Evolutionary conservation across 257 asterid species (phyloP), one percentile per base, ranked within the genome.

Genomic region (Jasminum sambac): DNA sequence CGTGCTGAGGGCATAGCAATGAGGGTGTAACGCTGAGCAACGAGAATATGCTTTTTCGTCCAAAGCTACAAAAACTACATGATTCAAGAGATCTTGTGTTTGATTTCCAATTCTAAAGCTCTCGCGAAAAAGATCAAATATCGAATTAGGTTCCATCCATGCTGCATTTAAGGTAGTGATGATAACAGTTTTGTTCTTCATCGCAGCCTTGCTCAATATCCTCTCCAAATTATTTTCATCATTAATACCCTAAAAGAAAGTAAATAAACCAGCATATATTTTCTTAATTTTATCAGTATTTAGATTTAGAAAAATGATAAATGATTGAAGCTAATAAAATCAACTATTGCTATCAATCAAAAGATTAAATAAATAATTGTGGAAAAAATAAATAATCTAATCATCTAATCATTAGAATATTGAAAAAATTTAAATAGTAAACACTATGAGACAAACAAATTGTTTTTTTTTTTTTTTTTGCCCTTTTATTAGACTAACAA

Each of bases 71-170:
- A 80, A 81, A 40, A 80, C 75, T 0, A 80, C 60, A 74, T 80
- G 78, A 6, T 76, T 52, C 23, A 80, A 30, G 11, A 77, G 76
- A 10, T 24, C 60, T 39, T 70, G 30, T 10, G 82, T 80, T 59
- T 46, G 59, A 62, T 69, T 67, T 24, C 82, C 84, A 26, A 70
- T 63, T 77, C 55, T 67, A 19, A 80, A 73, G 58, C 82, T 77
- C 58, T 76, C 82, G 39, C 77, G n/a, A 52, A 80, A 80, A n/a
- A 73, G 62, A 74, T 77, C 80, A n/a, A 80, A 80, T 25, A 77
- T 19, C 14, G 82, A 73, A 30, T 67, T 64, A 0, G 81, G 77
- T 30, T 77, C 77, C 2, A 68, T 66, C 84, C 84, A 77, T 63
- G 77, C 82, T 17, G 72, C 81, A 67, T 80, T 80, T 24, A 77